Base-by-base conservation (phyloP, 2,329 filamentous ascomycete species). In the Chrysoporthe deuterocubensis region DNA sequence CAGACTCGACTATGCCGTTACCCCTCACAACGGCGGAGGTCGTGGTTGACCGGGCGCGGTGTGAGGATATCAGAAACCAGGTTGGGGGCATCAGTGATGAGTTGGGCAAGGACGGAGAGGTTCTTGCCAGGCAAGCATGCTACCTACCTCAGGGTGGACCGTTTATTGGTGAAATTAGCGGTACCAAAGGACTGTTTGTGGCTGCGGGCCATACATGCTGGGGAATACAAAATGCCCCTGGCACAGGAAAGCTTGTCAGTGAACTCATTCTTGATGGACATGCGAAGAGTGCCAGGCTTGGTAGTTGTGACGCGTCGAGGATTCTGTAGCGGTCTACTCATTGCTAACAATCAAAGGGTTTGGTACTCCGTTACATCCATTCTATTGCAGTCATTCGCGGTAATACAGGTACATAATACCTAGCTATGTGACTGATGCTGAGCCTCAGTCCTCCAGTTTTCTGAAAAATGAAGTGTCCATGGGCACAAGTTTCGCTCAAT, bases 191-290 rank as follows among this genome's bases (percentile, higher is more conserved):
- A 0, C 75, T 93, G 56, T 81, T 89, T 62, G 81, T 94, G 71
- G 92, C 91, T 1, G 84, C 90, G 0, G 92, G 92, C 0, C 92
- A 94, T 80, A 93, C 90, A 2, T 94, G 91, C 76, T 94, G 92
- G 92, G 92, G 92, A 0, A 93, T 94, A 52, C 91, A 94, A 78
- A 94, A 94, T 79, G 90, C 87, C 26, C 91, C 91, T 1, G 92
- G 83, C 4, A 94, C 92, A 9, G 88, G 88, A 1, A 89, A 89
- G 78, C 74, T 90, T 62, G 85, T 90, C 69, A 88, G 86, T 70
- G 88, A 90, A 75, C 84, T 90, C 74, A 78, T 90, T 1, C 85
- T 90, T 72, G 88, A 90, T 65, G 88, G 88, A 0, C 77, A 80
- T 71, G 83, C 86, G 7, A 85, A 80, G 73, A 90, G 87, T 72